Conservation (phyloP, 2,329 filamentous ascomycete species). For the Ilyonectria robusta region DNA sequence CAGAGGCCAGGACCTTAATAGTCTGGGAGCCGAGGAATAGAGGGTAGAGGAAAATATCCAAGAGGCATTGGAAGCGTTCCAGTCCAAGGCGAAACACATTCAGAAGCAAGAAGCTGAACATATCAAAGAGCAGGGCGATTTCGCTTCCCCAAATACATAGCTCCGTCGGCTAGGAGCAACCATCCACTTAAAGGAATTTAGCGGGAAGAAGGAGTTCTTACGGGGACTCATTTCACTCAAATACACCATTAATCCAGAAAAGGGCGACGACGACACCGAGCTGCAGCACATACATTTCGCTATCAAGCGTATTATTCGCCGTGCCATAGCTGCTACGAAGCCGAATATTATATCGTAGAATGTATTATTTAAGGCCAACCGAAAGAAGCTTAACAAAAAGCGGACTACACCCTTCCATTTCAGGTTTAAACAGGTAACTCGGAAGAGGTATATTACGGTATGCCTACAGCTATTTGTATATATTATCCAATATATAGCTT, state of each 20-base stretch:
- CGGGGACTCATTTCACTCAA: neutral
- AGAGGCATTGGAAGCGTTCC: neutral
- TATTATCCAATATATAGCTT: neutral
- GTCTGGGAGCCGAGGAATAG: neutral
- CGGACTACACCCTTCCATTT: neutral
- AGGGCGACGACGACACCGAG: neutral
- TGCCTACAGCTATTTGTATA: neutral
- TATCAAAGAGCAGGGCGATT: neutral
- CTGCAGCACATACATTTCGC: neutral
- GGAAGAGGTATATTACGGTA: conserved; percentile 5
- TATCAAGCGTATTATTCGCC: neutral
- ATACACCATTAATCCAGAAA: neutral
- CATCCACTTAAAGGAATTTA: neutral
- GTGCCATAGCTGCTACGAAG: neutral
- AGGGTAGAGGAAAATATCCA: neutral
- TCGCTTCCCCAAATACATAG: neutral
- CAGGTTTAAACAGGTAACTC: neutral
- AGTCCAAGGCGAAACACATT: neutral
- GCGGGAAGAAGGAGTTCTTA: conserved; percentile 1
- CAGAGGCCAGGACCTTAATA: neutral
- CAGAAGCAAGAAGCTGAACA: neutral
- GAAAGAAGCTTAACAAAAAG: conserved; percentile 6
- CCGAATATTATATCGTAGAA: neutral
- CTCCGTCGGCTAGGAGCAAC: neutral
- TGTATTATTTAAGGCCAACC: neutral